These are phyloP conservation scores for Hygrophila difformis DNA, from an alignment of 257 asterid species.

Conservation along the genomic window DNA sequence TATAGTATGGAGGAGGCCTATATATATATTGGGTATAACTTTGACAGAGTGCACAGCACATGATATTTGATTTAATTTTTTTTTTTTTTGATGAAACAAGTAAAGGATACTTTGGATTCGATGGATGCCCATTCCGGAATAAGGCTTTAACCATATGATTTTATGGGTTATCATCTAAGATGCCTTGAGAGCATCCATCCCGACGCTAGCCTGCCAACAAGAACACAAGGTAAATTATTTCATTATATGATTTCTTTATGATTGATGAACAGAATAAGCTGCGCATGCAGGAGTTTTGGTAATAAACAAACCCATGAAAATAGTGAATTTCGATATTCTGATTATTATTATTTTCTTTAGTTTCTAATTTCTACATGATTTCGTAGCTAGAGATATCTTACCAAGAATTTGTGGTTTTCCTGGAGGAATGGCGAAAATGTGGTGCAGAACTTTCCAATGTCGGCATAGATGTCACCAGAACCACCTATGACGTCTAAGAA, in stretches of 20 bases:
- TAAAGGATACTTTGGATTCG: no score
- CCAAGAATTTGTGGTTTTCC: constrained; percentile 98
- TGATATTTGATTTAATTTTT: no score
- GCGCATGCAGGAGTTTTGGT: not conserved
- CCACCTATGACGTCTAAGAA: constrained; percentile 75
- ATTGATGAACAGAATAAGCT: no score
- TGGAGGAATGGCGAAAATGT: constrained; percentile 71
- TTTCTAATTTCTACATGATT: not conserved
- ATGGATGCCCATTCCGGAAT: no score
- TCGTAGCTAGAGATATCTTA: constrained; percentile 27
- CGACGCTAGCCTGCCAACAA: constrained; percentile 73
- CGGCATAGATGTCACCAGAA: constrained; percentile 54
- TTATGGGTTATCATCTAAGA: constrained; percentile 34
- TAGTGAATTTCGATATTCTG: not conserved
- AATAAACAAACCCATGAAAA: not conserved
- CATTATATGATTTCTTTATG: not conserved
- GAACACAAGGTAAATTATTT: constrained; percentile 10
- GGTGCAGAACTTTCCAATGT: constrained; percentile 70
- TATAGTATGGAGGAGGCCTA: no score
- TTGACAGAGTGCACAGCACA: no score
- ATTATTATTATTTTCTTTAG: no score
- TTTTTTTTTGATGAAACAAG: no score
- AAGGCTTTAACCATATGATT: constrained; percentile 8
- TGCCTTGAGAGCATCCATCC: constrained; percentile 88
- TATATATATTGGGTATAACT: no score